Base-by-base conservation (phyloP, 75 land plant genomes). In the Picea sitchensis region DNA sequence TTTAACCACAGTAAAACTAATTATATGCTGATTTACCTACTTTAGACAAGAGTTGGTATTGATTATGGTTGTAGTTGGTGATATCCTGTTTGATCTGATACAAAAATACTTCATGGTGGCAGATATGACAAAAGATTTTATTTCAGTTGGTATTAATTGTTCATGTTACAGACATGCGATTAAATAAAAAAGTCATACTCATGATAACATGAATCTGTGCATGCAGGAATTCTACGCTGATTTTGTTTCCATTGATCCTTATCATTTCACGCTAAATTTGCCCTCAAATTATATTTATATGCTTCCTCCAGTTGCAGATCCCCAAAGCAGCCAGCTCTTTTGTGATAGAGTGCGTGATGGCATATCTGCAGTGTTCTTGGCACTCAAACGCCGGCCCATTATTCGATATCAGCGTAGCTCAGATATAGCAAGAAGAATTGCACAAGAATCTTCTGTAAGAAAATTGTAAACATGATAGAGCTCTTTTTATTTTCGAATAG, bases 221-320 rank as follows among this genome's bases (percentile, higher is more conserved):
- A 79, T 88, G 87, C 99, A 98, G 99, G 99, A 98, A 61, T 93
- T 90, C 78, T 98, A 87, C 85, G 99, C 93, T 5, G 99, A 98
- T 77, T 95, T 92, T 85, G 83, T 89, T 80, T 92, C 98, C 14
- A 77, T 86, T 78, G 98, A 98, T 79, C 91, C 96, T 60, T 93
- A 80, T 64, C 99, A 98, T 88, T 93, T 98, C 83, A 90, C 94
- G 36, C 80, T 98, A 74, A 92, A 93, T 84, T 76, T 92, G 75
- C 65, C 87, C 23, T 82, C 88, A 63, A 95, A 93, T 86, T 88
- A 95, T 76, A 76, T 93, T 4, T 98, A 94, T 80, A 93, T 98
- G 99, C 88, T 98, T 36, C 96, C 98, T 62, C 86, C 94, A 34
- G 88, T 88, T 61, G 57, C 84, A 34, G 99, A 98, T 84, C 98